These are phyloP conservation scores for Nothophytophthora sp. DNA, from an alignment of 352 stramenopile genomes.

Conservation along the genomic window DNA sequence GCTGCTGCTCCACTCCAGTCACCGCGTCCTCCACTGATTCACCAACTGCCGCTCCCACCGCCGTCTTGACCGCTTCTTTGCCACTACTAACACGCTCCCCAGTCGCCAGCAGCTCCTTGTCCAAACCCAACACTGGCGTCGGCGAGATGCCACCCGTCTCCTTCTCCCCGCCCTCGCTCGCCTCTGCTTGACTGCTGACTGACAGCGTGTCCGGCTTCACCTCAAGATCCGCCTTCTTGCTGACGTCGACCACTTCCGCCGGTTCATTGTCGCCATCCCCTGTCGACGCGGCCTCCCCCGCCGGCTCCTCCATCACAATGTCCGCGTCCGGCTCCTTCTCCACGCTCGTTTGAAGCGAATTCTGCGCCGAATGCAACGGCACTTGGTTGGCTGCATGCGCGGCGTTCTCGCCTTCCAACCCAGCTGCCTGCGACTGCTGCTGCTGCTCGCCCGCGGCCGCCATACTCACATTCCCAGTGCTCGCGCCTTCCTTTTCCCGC, in stretches of 20 bases:
- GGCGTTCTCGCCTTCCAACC: conserved; percentile 8
- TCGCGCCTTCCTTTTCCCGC: neutral
- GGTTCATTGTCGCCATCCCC: no score
- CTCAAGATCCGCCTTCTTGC: conserved; percentile 3
- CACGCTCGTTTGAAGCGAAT: conserved; percentile 6
- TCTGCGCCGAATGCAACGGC: conserved; percentile 7
- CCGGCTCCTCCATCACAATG: conserved; percentile 1
- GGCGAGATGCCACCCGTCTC: no score
- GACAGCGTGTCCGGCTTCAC: conserved; percentile 2
- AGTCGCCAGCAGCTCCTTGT: neutral
- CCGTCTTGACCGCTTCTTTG: conserved; percentile 1
- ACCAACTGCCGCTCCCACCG: no score
- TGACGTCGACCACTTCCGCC: no score
- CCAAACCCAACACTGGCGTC: neutral
- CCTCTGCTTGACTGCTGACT: conserved; percentile 13
- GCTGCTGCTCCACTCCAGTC: conserved; percentile 3
- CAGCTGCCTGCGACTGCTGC: neutral
- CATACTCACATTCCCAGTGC: conserved; percentile 22
- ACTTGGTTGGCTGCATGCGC: conserved; percentile 12
- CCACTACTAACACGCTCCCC: neutral
- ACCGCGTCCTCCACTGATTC: no score
- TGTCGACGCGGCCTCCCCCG: no score
- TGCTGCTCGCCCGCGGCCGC: conserved; percentile 16
- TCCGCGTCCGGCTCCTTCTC: conserved; percentile 7
- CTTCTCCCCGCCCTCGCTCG: neutral